A percentile compares a stretch with the other conserved stretches of the same genome.
Evolutionary conservation across 768 basidiomycete genomes (phyloP).

Genomic region (Asterophora lycoperdoides): DNA sequence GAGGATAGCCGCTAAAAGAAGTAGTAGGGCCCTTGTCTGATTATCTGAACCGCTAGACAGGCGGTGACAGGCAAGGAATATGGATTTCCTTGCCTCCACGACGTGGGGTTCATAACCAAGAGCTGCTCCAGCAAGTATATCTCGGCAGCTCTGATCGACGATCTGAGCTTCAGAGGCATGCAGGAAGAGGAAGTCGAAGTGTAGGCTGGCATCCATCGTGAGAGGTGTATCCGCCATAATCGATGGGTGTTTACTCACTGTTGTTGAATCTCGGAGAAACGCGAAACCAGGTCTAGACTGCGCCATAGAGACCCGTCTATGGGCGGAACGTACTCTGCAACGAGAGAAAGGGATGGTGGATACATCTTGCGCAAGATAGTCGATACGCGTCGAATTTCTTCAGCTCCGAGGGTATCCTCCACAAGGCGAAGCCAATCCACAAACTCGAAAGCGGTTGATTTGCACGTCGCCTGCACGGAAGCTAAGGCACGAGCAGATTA

Average conservation of each 20-base stretch:
- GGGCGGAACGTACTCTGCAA: conserved; percentile 45
- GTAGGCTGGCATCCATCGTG: conserved; percentile 8
- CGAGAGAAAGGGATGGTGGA: conserved; percentile 34
- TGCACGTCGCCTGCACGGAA: conserved; percentile 28
- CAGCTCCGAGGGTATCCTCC: conserved; percentile 27
- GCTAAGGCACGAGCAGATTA: conserved; percentile 28
- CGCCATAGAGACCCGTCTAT: conserved; percentile 39
- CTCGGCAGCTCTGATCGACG: conserved; percentile 23
- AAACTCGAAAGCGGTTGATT: conserved; percentile 46
- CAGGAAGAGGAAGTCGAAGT: conserved; percentile 46
- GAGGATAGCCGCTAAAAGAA: conserved; percentile 37
- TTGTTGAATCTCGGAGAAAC: conserved; percentile 16
- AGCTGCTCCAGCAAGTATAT: conserved; percentile 33
- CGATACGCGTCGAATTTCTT: conserved; percentile 39
- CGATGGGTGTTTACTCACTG: conserved; percentile 7
- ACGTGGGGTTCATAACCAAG: conserved; percentile 22
- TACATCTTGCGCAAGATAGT: conserved; percentile 38
- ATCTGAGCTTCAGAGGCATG: conserved; percentile 25
- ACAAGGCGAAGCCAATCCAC: conserved; percentile 62
- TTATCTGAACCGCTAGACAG: conserved; percentile 19
- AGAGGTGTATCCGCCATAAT: neutral
- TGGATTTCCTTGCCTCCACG: conserved; percentile 30
- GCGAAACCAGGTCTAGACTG: conserved; percentile 24
- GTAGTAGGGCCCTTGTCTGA: conserved; percentile 29
- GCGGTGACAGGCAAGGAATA: conserved; percentile 36